phyloP scores from a whole-genome alignment of 345 rosid genomes.

The Citrus trifoliata region DNA sequence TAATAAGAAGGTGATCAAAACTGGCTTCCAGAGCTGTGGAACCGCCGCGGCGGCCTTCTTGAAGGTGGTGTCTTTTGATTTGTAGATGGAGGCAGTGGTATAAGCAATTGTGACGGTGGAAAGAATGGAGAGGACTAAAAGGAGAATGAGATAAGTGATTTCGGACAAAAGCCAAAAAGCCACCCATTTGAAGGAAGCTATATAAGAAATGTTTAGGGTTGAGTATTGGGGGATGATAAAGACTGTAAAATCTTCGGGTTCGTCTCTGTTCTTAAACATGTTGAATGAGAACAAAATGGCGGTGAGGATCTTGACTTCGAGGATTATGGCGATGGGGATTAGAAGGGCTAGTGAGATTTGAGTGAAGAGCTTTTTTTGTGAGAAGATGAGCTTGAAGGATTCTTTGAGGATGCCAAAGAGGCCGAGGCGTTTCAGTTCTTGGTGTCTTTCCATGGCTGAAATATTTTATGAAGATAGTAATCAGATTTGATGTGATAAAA shows the following conservation, averaged over 20 bases:
- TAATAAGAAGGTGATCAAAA: conserved; percentile 45
- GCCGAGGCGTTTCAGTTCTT: conserved; percentile 47
- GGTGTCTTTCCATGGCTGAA: conserved; percentile 41
- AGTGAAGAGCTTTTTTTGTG: conserved; percentile 42
- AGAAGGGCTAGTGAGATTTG: conserved; percentile 42
- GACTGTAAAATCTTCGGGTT: neutral
- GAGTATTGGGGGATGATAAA: neutral
- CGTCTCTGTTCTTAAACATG: conserved; percentile 11
- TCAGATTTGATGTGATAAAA: too few relatives aligned
- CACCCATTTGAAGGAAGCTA: conserved; percentile 24
- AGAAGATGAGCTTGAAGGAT: conserved; percentile 39
- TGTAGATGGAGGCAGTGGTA: conserved; percentile 42
- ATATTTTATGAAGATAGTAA: too few relatives aligned
- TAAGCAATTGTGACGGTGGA: conserved; percentile 45
- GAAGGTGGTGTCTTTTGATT: conserved; percentile 32
- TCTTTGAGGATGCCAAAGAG: conserved; percentile 35
- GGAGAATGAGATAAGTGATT: conserved; percentile 29
- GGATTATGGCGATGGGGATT: conserved; percentile 51
- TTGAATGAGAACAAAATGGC: conserved; percentile 26
- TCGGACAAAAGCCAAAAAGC: conserved; percentile 30
- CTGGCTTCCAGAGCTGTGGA: conserved; percentile 53
- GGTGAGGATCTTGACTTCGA: conserved; percentile 32
- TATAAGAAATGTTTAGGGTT: conserved; percentile 2
- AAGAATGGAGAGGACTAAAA: conserved; percentile 39
- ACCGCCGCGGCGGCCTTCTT: conserved; percentile 35